These are phyloP conservation scores for Gloeopeniophorella convolvens DNA, from an alignment of 768 basidiomycete species.

Conservation along the genomic window DNA sequence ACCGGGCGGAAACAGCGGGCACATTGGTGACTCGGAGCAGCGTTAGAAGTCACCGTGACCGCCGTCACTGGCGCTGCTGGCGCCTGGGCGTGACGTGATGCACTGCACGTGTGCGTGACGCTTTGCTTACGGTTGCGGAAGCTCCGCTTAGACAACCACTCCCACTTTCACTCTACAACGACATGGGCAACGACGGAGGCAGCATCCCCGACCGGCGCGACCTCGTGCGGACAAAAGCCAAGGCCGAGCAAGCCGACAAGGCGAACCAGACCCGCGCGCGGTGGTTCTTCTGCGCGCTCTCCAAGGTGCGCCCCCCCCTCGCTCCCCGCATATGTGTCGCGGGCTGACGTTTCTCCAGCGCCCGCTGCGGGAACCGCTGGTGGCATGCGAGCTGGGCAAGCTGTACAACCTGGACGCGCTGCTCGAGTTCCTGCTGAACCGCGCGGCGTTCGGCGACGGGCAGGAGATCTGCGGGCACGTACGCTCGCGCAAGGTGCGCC, in stretches of 20 bases:
- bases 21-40: too few relatives aligned
- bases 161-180: background rate
- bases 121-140: too few relatives aligned
- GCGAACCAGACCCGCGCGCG: constrained; percentile 81
- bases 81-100: too few relatives aligned
- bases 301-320: constrained; percentile 58
- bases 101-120: constrained; percentile 10
- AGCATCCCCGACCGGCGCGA: constrained; percentile 82
- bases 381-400: constrained; percentile 88
- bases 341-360: constrained; percentile 44
- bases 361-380: constrained; percentile 82
- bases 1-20: too few relatives aligned
- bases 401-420: constrained; percentile 95
- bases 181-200: constrained; percentile 86
- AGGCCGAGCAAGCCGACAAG: constrained; percentile 87
- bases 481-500: constrained; percentile 75
- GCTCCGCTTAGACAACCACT: background rate
- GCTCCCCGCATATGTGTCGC: too few relatives aligned
- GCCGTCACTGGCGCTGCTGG: too few relatives aligned
- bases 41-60: too few relatives aligned
- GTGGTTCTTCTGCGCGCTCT: constrained; percentile 93
- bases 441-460: constrained; percentile 81
- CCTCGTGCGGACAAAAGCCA: constrained; percentile 64
- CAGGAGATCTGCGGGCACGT: constrained; percentile 91
- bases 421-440: constrained; percentile 84